These are phyloP conservation scores for Ramaria sp. DNA, from an alignment of 768 basidiomycete genomes.

Conservation along the genomic window DNA sequence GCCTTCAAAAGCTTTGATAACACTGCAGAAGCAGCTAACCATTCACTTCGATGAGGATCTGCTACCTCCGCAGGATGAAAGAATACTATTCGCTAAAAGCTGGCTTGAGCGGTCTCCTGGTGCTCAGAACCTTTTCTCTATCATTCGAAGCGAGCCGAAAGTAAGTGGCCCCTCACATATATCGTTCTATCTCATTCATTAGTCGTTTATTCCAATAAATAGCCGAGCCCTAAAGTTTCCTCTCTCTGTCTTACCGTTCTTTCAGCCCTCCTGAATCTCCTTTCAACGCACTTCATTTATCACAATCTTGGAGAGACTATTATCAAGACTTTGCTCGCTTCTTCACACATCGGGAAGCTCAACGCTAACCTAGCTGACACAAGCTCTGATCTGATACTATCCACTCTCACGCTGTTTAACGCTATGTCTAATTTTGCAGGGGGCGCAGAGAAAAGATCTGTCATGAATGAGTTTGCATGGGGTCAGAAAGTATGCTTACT, in stretches of 20 bases:
- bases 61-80: conserved; percentile 45
- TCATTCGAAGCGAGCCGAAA: conserved; percentile 47
- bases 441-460: conserved; percentile 49
- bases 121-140: conserved; percentile 47
- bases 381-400: conserved; percentile 56
- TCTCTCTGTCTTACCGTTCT: conserved; percentile 41
- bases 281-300: conserved; percentile 59
- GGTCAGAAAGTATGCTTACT: conserved; percentile 49
- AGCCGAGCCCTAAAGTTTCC: conserved; percentile 22
- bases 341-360: conserved; percentile 43
- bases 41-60: conserved; percentile 35
- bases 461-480: conserved; percentile 69
- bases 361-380: conserved; percentile 52
- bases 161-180: conserved; percentile 25
- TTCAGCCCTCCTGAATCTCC: conserved; percentile 47
- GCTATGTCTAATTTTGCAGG: conserved; percentile 52
- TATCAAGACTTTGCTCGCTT: conserved; percentile 46
- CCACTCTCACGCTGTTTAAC: conserved; percentile 54
- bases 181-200: neutral
- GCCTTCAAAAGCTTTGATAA: conserved; percentile 29
- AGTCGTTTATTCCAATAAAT: conserved; percentile 17
- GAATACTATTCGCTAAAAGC: conserved; percentile 45
- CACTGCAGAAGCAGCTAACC: conserved; percentile 55
- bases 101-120: conserved; percentile 54
- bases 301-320: conserved; percentile 55